A percentile compares a stretch with the other conserved stretches of the same genome.
Evolutionary conservation across 305 asterid species (phyloP).

Genomic region (Ilex paraguariensis): DNA sequence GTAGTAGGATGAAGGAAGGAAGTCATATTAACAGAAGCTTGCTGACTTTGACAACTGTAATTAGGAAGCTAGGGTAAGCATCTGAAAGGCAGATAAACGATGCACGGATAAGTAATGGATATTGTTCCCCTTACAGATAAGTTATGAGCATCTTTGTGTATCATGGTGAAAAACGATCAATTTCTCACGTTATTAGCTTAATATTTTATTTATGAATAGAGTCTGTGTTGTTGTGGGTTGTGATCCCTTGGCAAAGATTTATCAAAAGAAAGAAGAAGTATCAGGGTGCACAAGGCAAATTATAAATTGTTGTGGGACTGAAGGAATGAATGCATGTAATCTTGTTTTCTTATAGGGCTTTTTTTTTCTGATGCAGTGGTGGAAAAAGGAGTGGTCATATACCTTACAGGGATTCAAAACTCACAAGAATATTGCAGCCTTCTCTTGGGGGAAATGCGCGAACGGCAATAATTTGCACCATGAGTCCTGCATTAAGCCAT

Average conservation of each 20-base stretch:
- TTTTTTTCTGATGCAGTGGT: slow-evolving; percentile 39
- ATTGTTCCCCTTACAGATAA: no score
- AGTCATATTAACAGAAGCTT: slow-evolving; percentile 92
- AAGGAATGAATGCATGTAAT: slow-evolving; percentile 3
- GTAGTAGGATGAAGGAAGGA: slow-evolving; percentile 89
- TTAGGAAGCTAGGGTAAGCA: slow-evolving; percentile 79
- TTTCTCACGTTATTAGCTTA: no score
- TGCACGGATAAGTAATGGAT: no score
- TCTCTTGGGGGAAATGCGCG: slow-evolving; percentile 97
- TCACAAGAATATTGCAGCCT: slow-evolving; percentile 86
- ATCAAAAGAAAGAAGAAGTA: no score
- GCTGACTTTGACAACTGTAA: slow-evolving; percentile 83
- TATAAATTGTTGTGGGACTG: background rate
- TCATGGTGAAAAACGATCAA: no score
- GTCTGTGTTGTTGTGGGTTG: no score
- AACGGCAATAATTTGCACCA: slow-evolving; percentile 90
- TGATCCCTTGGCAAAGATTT: no score
- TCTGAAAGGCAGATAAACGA: slow-evolving; percentile 3
- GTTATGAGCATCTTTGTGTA: background rate
- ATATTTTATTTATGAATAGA: no score
- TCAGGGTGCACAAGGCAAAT: no score
- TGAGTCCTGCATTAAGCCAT: slow-evolving; percentile 92
- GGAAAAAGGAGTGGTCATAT: slow-evolving; percentile 73
- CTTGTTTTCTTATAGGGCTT: background rate
- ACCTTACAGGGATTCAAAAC: slow-evolving; percentile 86